Conservation (phyloP, 257 asterid genomes). For the Eustoma russellianum region DNA sequence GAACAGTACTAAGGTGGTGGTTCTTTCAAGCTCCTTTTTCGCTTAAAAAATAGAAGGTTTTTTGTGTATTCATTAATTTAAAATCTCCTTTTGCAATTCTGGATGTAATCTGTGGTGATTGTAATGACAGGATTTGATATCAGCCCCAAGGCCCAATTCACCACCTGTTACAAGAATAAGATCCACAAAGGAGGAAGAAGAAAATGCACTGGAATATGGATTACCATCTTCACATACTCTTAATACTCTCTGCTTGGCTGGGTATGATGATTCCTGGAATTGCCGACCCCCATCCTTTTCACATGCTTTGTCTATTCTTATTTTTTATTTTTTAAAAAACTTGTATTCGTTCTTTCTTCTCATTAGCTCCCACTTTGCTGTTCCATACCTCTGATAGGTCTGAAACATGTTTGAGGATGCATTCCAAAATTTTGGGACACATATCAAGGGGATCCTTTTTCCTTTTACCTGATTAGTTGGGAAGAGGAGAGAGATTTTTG, state of each 20-base stretch:
- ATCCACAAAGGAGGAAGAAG: slow-evolving; percentile 72
- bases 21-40: neutral
- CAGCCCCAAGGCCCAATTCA: slow-evolving; percentile 78
- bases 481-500: too few species aligned
- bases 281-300: neutral
- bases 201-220: slow-evolving; percentile 88
- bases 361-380: too few species aligned
- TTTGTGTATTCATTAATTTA: neutral
- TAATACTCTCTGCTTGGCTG: slow-evolving; percentile 88
- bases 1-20: slow-evolving; percentile 55
- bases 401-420: too few species aligned
- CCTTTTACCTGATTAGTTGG: too few species aligned
- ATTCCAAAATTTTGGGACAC: too few species aligned
- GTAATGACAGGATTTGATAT: slow-evolving; percentile 66
- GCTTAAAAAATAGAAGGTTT: neutral
- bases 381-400: too few species aligned
- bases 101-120: slow-evolving; percentile 12
- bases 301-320: neutral
- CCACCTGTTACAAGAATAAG: slow-evolving; percentile 81
- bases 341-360: too few species aligned
- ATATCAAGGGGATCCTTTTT: too few species aligned
- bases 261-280: slow-evolving; percentile 29
- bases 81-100: neutral
- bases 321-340: too few species aligned
- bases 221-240: slow-evolving; percentile 95